A percentile compares a stretch with the other conserved stretches of the same genome.
Conservation (phyloP, 345 rosid species). For the Gossypium raimondii region DNA sequence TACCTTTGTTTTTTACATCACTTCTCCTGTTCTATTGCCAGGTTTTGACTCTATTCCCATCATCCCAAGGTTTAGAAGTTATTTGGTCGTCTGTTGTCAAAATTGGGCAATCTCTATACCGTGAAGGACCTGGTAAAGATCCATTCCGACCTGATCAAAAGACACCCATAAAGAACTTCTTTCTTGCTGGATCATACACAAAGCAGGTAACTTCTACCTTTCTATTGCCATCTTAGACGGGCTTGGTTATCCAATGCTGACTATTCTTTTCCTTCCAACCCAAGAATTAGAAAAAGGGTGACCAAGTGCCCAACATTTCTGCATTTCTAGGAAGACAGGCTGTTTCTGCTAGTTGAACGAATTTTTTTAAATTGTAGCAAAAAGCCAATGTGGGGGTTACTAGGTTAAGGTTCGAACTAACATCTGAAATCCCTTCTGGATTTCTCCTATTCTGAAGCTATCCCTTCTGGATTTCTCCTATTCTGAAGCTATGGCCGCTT, state of each 20-base stretch:
- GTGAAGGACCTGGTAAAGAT: conserved; percentile 92
- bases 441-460: too few species aligned
- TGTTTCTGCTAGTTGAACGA: too few species aligned
- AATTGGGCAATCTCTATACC: conserved; percentile 85
- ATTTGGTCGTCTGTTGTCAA: conserved; percentile 95
- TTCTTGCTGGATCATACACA: conserved; percentile 91
- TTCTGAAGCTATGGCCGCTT: too few species aligned
- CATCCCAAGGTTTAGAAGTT: conserved; percentile 77
- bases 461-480: too few species aligned
- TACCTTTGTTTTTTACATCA: neutral
- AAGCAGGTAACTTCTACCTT: conserved; percentile 58
- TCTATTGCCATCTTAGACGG: neutral
- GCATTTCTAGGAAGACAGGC: too few species aligned
- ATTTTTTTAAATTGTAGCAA: too few species aligned
- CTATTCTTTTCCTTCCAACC: too few species aligned
- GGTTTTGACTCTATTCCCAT: conserved; percentile 81
- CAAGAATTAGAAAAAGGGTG: neutral
- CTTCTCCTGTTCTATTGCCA: conserved; percentile 23
- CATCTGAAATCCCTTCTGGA: too few species aligned
- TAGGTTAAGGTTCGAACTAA: too few species aligned
- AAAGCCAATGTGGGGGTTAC: too few species aligned
- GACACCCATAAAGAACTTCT: conserved; percentile 85
- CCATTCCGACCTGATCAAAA: conserved; percentile 95
- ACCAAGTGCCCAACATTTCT: too few species aligned
- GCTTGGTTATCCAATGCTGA: neutral